These are phyloP conservation scores for Sambucus nigra DNA, from an alignment of 129 eudicot species.

Conservation along the genomic window DNA sequence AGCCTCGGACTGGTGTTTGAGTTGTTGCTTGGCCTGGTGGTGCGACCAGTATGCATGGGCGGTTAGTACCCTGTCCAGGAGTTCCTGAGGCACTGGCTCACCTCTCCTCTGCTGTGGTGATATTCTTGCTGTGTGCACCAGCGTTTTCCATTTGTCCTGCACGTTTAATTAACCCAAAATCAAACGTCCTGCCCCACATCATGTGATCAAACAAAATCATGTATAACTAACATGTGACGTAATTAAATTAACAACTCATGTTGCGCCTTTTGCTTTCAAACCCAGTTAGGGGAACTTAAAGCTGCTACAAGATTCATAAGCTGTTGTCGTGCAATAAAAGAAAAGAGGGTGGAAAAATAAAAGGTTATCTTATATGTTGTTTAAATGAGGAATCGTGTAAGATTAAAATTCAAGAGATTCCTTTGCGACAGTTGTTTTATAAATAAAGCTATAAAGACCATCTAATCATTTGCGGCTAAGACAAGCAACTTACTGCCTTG, in stretches of 20 bases:
- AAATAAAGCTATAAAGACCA: conserved; percentile 6
- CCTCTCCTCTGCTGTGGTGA: conserved; percentile 99
- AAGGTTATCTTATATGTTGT: background rate
- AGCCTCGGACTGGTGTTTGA: conserved; percentile 35
- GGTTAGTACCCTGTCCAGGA: conserved; percentile 68
- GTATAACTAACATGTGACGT: background rate
- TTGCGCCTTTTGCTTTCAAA: background rate
- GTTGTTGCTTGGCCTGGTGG: conserved; percentile 78
- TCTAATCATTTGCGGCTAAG: background rate
- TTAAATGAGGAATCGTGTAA: background rate
- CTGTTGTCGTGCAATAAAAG: no score
- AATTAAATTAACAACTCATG: background rate
- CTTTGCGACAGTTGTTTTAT: background rate
- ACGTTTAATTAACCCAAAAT: background rate
- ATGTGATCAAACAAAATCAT: background rate
- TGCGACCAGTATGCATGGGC: conserved; percentile 97
- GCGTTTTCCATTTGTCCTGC: conserved; percentile 97
- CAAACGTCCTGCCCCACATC: background rate
- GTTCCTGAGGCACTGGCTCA: conserved; percentile 97
- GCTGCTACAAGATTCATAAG: background rate
- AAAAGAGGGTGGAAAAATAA: background rate
- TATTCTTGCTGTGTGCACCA: conserved; percentile 92
- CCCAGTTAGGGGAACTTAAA: no score
- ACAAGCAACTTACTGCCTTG: conserved; percentile 17
- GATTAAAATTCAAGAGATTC: conserved; percentile 6